phyloP scores from a whole-genome alignment of 2,329 filamentous ascomycete genomes.

The Chalara sp. region DNA sequence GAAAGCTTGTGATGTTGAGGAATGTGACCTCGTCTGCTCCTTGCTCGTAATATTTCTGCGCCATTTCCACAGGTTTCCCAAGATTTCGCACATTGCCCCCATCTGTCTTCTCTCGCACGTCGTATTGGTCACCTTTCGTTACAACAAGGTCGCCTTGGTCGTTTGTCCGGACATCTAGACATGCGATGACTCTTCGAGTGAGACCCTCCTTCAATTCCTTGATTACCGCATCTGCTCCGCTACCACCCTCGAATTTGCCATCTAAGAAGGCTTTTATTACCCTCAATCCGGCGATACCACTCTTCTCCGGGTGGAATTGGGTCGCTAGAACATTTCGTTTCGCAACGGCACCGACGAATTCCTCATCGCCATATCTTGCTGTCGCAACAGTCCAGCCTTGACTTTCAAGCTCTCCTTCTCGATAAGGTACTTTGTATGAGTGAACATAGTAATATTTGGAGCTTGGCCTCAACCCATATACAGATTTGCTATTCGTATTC shows the following conservation, averaged over 20 bases:
- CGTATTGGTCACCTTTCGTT: conserved; percentile 97
- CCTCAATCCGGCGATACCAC: conserved; percentile 78
- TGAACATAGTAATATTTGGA: conserved; percentile 99
- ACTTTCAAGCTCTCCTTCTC: conserved; percentile 63
- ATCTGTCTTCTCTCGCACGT: conserved; percentile 80
- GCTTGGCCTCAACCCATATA: conserved; percentile 72
- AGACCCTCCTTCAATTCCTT: conserved; percentile 52
- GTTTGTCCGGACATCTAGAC: conserved; percentile 90
- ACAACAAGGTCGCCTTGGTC: conserved; percentile 93
- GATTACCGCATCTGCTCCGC: conserved; percentile 20
- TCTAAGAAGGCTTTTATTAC: conserved; percentile 81
- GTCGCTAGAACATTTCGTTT: conserved; percentile 82
- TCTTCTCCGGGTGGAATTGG: conserved; percentile 98
- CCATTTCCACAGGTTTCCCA: conserved; percentile 94
- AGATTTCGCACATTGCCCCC: conserved; percentile 75
- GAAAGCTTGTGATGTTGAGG: conserved; percentile 96
- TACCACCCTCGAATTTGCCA: conserved; percentile 43
- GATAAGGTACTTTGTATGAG: conserved; percentile 80
- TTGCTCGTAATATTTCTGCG: conserved; percentile 88
- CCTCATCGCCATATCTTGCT: conserved; percentile 78
- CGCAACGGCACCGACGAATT: conserved; percentile 85
- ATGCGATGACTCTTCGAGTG: conserved; percentile 91
- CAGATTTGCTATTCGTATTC: conserved; percentile 49
- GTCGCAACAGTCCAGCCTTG: conserved; percentile 91
- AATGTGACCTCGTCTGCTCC: conserved; percentile 97